These are phyloP conservation scores for Lasiosphaeria hispida DNA, from an alignment of 495 filamentous ascomycete genomes.

Conservation along the genomic window DNA sequence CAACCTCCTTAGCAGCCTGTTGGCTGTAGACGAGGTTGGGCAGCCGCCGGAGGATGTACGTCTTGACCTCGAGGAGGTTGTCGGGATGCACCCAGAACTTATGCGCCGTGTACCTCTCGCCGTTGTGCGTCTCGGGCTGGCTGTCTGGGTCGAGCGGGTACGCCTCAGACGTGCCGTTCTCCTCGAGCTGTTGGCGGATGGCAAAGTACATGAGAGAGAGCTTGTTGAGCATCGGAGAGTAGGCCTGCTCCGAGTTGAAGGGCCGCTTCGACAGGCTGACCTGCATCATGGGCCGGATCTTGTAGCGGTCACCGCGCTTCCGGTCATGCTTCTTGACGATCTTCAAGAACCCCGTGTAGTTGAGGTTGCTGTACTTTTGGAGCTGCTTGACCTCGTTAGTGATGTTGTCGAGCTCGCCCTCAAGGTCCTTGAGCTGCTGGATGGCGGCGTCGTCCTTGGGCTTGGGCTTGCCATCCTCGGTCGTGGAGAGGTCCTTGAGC, in stretches of 20 bases:
- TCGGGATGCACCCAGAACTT: slow-evolving; percentile 98
- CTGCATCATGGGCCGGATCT: slow-evolving; percentile 84
- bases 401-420: slow-evolving; percentile 79
- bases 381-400: slow-evolving; percentile 88
- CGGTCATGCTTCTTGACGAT: slow-evolving; percentile 98
- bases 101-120: slow-evolving; percentile 78
- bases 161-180: slow-evolving; percentile 28
- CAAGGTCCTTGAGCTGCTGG: slow-evolving; percentile 62
- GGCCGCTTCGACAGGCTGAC: slow-evolving; percentile 81
- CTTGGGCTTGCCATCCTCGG: slow-evolving; percentile 33
- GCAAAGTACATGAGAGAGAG: slow-evolving; percentile 95
- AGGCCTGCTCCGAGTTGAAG: slow-evolving; percentile 89
- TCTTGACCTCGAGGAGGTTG: slow-evolving; percentile 94
- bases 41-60: slow-evolving; percentile 82
- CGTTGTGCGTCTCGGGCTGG: slow-evolving; percentile 47
- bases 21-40: slow-evolving; percentile 93
- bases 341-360: slow-evolving; percentile 97
- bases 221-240: slow-evolving; percentile 83
- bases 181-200: slow-evolving; percentile 75
- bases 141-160: slow-evolving; percentile 35
- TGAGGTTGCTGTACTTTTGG: slow-evolving; percentile 91
- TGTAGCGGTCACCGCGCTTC: slow-evolving; percentile 74
- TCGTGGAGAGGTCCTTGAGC: slow-evolving; percentile 54
- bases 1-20: slow-evolving; percentile 72
- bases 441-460: slow-evolving; percentile 45